These are phyloP conservation scores for Xylaria sp. DNA, from an alignment of 2,329 filamentous ascomycete species.

Conservation along the genomic window DNA sequence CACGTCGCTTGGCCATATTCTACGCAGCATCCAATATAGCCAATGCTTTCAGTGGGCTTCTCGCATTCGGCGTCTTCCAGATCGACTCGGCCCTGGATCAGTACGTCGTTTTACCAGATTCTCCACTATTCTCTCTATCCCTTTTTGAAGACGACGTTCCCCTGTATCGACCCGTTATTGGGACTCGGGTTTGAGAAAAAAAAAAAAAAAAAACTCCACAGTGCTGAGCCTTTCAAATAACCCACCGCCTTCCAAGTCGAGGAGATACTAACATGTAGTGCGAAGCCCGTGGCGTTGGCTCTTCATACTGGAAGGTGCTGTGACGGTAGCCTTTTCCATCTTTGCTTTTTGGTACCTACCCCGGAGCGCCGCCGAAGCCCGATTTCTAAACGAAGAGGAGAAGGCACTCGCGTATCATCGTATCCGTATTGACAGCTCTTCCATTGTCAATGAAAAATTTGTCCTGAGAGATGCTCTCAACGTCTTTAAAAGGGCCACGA, in stretches of 20 bases:
- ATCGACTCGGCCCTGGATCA: constrained; percentile 44
- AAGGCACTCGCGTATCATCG: constrained; percentile 70
- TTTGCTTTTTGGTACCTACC: constrained; percentile 74
- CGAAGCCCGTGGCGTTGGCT: constrained; percentile 49
- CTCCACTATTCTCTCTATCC: neutral
- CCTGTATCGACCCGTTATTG: neutral
- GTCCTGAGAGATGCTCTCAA: constrained; percentile 52
- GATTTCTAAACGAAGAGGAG: constrained; percentile 67
- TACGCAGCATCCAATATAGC: constrained; percentile 78
- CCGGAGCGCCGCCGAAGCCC: constrained; percentile 62
- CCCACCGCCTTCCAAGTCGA: neutral
- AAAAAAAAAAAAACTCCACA: neutral
- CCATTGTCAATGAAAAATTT: constrained; percentile 58
- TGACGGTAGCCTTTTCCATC: constrained; percentile 62
- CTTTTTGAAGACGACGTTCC: neutral
- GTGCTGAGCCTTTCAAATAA: neutral
- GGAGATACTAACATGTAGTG: neutral
- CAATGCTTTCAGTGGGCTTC: constrained; percentile 54
- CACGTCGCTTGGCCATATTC: constrained; percentile 70
- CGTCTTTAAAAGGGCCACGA: constrained; percentile 54
- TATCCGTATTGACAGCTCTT: constrained; percentile 76
- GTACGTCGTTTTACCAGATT: neutral
- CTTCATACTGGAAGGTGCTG: constrained; percentile 51
- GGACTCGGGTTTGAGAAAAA: neutral
- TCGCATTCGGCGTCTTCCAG: constrained; percentile 53